phyloP scores from a whole-genome alignment of 306 rosid genomes.

The Pyrus communis region DNA sequence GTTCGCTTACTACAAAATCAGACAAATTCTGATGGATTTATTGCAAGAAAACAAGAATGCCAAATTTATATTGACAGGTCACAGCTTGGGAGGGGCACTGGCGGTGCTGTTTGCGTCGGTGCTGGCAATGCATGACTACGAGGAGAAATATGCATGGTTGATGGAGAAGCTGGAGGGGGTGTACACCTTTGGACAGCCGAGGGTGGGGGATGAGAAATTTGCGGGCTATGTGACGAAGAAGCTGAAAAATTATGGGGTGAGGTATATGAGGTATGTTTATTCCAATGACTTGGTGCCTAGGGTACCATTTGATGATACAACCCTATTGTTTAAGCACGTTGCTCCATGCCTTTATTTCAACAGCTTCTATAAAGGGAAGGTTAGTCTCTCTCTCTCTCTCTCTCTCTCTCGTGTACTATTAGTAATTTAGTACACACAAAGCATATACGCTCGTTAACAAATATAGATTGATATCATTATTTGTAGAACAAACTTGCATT shows the following conservation, averaged over 20 bases:
- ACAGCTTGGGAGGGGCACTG: conserved; percentile 77
- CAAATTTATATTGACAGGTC: conserved; percentile 64
- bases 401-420: too few species aligned
- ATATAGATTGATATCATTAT: too few species aligned
- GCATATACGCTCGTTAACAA: too few species aligned
- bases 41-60: conserved; percentile 37
- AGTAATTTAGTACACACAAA: too few species aligned
- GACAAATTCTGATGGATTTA: conserved; percentile 27
- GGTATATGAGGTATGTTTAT: conserved; percentile 42
- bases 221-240: conserved; percentile 47
- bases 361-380: conserved; percentile 56
- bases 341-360: conserved; percentile 47
- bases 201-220: conserved; percentile 52
- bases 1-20: conserved; percentile 59
- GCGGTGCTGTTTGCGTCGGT: conserved; percentile 54
- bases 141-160: conserved; percentile 20
- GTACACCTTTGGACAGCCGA: conserved; percentile 78
- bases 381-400: background rate
- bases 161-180: conserved; percentile 57
- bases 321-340: conserved; percentile 59
- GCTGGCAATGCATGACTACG: conserved; percentile 41
- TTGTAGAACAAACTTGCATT: too few species aligned
- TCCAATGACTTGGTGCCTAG: conserved; percentile 58
- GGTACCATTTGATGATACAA: conserved; percentile 54
- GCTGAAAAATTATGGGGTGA: conserved; percentile 34